Evolutionary conservation across 371 early-diverging fungal genomes (phyloP).

Genomic region (Coemansia sp.): DNA sequence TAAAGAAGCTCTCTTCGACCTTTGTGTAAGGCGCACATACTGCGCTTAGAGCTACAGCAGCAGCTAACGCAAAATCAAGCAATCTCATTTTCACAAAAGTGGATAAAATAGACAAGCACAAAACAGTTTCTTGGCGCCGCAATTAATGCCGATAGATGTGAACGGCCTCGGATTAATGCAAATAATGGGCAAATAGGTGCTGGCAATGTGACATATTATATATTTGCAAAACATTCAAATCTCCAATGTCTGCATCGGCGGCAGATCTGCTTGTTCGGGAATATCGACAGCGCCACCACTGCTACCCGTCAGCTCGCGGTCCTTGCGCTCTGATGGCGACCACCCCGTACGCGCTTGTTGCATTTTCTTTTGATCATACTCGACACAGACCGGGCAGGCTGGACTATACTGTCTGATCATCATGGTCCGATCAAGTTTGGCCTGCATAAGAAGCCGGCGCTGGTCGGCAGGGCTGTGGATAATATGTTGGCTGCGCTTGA

Average conservation of each 20-base stretch:
- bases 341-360: slow-evolving; percentile 26
- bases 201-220: too few species aligned
- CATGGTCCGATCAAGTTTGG: slow-evolving; percentile 39
- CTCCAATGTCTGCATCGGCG: slow-evolving; percentile 31
- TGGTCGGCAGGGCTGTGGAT: slow-evolving; percentile 23
- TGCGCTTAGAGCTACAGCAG: slow-evolving; percentile 19
- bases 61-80: slow-evolving; percentile 24
- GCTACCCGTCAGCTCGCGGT: slow-evolving; percentile 4
- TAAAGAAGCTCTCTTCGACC: slow-evolving; percentile 94
- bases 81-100: neutral
- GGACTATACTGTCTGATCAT: slow-evolving; percentile 30
- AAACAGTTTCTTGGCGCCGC: neutral
- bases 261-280: slow-evolving; percentile 9
- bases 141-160: too few species aligned
- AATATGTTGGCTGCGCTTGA: slow-evolving; percentile 3
- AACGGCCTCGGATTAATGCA: too few species aligned
- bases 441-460: slow-evolving; percentile 28
- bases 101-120: neutral
- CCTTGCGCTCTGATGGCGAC: slow-evolving; percentile 31
- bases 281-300: neutral
- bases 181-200: slow-evolving; percentile 5
- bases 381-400: slow-evolving; percentile 36
- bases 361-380: slow-evolving; percentile 25
- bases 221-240: slow-evolving; percentile 8
- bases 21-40: slow-evolving; percentile 74